Evolutionary conservation across 2,329 filamentous ascomycete species (phyloP), one percentile per base, ranked within the genome.

Genomic region (Mollisia scopiformis): DNA sequence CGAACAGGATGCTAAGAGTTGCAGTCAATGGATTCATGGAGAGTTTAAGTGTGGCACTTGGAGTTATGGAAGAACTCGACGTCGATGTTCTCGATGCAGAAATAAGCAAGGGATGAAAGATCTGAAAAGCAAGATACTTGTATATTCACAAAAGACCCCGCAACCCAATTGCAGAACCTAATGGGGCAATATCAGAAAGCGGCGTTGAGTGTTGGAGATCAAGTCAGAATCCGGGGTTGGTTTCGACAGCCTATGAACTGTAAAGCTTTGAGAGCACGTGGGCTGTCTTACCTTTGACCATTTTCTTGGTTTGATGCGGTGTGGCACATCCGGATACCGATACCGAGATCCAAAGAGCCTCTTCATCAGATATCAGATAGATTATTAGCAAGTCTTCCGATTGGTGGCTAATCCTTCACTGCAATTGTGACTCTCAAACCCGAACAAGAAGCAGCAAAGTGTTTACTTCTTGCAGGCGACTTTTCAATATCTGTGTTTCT

Each of bases 11-110:
- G 94, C 83, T 99, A 60, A 88, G 95, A 47, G 95, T 99, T 2
- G 91, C 94, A 2, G 93, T 97, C 59, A 98, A 98, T 77, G 92
- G 93, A 10, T 97, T 97, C 76, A 93, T 98, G 82, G 94, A 98
- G 71, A 96, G 90, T 68, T 75, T 97, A 58, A 86, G 87, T 55
- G 86, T 97, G 5, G 89, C 97, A 1, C 75, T 97, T 43, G 91
- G 93, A 57, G 90, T 96, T 16, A 97, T 97, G 90, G 88, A 91
- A 75, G 90, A 96, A 74, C 77, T 98, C 69, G 94, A 98, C 76
- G 85, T 88, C 27, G 93, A 97, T 78, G 89, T 95, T 2, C 74
- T 97, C 39, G 84, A 82, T 33, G 65, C 27, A 14, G 63, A 66
- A 19, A 3, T 7, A 14, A 83, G 82, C 55, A 68, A 62, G 33